These are phyloP conservation scores for Biscogniauxia sp. DNA, from an alignment of 2,329 filamentous ascomycete species.

Conservation along the genomic window DNA sequence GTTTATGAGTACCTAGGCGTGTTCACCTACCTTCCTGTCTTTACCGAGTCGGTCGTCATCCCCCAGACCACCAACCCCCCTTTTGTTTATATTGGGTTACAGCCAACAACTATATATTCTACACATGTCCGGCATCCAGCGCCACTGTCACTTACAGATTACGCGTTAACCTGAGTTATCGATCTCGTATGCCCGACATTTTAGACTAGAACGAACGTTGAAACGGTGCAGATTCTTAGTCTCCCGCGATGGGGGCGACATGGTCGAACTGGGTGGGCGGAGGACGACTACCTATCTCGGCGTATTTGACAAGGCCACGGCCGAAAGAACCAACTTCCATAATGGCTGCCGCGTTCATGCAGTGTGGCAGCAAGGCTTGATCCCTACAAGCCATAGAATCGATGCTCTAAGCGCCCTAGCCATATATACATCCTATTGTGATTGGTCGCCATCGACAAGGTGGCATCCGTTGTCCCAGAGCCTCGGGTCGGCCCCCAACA, in stretches of 20 bases:
- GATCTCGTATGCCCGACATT: neutral
- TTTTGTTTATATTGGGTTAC: neutral
- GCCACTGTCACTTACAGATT: neutral
- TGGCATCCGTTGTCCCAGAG: conserved; percentile 6
- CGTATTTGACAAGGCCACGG: neutral
- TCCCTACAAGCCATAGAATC: conserved; percentile 6
- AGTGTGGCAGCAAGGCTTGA: neutral
- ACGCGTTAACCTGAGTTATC: neutral
- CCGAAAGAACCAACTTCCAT: neutral
- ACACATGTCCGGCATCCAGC: neutral
- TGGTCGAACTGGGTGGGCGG: too few relatives aligned
- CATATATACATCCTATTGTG: conserved; percentile 1
- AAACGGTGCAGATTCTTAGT: neutral
- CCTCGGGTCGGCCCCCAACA: conserved; percentile 9
- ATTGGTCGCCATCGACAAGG: conserved; percentile 10
- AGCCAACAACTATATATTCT: neutral
- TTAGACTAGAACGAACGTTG: neutral
- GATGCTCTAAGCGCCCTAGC: conserved; percentile 7
- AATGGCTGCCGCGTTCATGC: neutral
- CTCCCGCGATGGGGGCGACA: neutral
- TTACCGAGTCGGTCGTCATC: neutral
- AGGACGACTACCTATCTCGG: neutral
- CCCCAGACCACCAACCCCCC: neutral
- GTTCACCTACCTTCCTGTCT: neutral
- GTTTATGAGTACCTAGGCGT: too few relatives aligned